A percentile compares a stretch with the other conserved stretches of the same genome.
phyloP scores from a whole-genome alignment of 371 early-diverging fungal species.

The Mycotypha africana region DNA sequence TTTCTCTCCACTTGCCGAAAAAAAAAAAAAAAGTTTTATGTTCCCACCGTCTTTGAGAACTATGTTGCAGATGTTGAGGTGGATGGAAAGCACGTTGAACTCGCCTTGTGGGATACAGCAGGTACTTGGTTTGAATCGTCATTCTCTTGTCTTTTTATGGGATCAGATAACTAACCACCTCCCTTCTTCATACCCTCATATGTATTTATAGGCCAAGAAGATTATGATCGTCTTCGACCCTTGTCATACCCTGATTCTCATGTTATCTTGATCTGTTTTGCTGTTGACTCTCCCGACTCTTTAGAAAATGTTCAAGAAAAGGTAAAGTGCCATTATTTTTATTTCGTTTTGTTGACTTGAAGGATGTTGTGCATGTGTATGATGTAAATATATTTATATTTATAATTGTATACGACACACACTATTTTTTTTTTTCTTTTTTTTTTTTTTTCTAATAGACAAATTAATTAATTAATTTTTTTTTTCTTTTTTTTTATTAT shows the following conservation, averaged over 20 bases:
- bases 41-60: conserved; percentile 97
- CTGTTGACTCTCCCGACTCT: conserved; percentile 91
- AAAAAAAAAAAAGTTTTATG: conserved; percentile 56
- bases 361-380: background rate
- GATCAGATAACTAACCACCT: background rate
- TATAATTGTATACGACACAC: too few species aligned
- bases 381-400: background rate
- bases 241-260: conserved; percentile 96
- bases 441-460: too few species aligned
- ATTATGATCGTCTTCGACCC: conserved; percentile 95
- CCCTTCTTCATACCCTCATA: too few species aligned
- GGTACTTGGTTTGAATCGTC: conserved; percentile 45
- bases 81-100: conserved; percentile 88
- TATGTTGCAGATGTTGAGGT: conserved; percentile 92
- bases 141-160: background rate
- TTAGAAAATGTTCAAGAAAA: conserved; percentile 91
- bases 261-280: conserved; percentile 94
- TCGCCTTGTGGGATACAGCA: conserved; percentile 98
- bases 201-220: conserved; percentile 74
- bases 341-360: background rate
- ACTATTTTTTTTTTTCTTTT: too few species aligned
- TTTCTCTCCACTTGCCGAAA: too few species aligned
- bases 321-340: conserved; percentile 29
- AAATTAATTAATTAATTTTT: too few species aligned
- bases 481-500: conserved; percentile 2